Conservation (phyloP, 164 flowering plant genomes). For the Vitis riparia region DNA sequence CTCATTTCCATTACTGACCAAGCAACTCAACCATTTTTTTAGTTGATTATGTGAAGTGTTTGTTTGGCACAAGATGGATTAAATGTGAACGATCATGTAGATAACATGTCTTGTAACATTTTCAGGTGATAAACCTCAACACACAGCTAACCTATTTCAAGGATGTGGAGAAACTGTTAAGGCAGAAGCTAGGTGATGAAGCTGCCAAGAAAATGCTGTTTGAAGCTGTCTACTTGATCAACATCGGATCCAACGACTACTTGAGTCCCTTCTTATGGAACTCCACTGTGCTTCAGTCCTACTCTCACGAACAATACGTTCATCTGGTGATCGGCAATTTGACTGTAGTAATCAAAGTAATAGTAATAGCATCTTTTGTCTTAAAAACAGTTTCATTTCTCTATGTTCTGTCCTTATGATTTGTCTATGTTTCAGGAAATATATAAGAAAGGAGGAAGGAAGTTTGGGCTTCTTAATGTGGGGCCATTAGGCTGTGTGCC, state of each 20-base stretch:
- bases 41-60: no score
- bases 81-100: no score
- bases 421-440: conserved; percentile 16
- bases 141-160: conserved; percentile 24
- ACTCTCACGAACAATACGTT: conserved; percentile 2
- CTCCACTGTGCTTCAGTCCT: neutral
- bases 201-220: conserved; percentile 14
- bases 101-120: no score
- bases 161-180: conserved; percentile 13
- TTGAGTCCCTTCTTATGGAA: neutral
- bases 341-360: conserved; percentile 17
- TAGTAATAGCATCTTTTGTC: neutral
- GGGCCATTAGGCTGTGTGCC: conserved; percentile 35
- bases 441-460: conserved; percentile 28
- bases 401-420: neutral
- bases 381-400: no score
- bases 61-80: no score
- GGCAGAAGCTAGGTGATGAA: conserved; percentile 17
- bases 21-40: no score
- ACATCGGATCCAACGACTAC: conserved; percentile 32
- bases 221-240: conserved; percentile 26
- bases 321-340: conserved; percentile 25
- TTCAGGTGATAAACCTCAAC: conserved; percentile 18
- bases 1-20: no score
- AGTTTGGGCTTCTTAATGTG: conserved; percentile 25